These are phyloP conservation scores for Phytophthora capsici DNA, from an alignment of 352 stramenopile genomes.

Conservation along the genomic window DNA sequence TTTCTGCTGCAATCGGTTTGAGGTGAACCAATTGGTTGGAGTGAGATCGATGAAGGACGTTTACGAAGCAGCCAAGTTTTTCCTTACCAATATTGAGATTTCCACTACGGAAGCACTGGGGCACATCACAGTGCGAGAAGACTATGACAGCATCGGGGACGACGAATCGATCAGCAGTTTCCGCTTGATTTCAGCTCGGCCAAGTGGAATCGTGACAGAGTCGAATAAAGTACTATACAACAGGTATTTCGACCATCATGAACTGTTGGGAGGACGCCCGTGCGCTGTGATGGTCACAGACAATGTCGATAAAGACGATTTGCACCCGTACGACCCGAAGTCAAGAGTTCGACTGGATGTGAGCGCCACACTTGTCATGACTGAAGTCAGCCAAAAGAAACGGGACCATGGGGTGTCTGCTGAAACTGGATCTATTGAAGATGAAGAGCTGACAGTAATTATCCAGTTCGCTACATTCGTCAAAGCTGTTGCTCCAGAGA, in stretches of 20 bases:
- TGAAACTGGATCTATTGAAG: not conserved
- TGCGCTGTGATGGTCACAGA: constrained; percentile 31
- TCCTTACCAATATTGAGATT: constrained; percentile 56
- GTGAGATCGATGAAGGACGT: constrained; percentile 27
- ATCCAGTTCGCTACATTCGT: constrained; percentile 20
- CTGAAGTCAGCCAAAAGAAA: constrained; percentile 13
- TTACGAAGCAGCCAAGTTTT: constrained; percentile 41
- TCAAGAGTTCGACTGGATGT: constrained; percentile 38
- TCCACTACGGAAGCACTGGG: constrained; percentile 48
- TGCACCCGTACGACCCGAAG: constrained; percentile 41
- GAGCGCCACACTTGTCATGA: constrained; percentile 26
- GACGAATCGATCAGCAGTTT: constrained; percentile 29
- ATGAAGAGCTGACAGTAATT: constrained; percentile 19
- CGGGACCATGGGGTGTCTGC: not conserved
- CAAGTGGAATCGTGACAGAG: constrained; percentile 22
- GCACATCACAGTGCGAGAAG: constrained; percentile 46
- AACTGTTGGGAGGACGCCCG: not conserved
- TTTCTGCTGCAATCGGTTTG: constrained; percentile 44
- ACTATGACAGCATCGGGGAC: constrained; percentile 40
- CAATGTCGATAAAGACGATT: constrained; percentile 41
- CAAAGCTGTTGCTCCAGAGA: constrained; percentile 15
- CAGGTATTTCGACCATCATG: constrained; percentile 28
- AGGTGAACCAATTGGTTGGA: constrained; percentile 24
- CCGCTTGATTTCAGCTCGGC: constrained; percentile 26
- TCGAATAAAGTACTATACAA: constrained; percentile 36